phyloP scores from a whole-genome alignment of 106 monocot genomes.

The Dendrobium huoshanense region DNA sequence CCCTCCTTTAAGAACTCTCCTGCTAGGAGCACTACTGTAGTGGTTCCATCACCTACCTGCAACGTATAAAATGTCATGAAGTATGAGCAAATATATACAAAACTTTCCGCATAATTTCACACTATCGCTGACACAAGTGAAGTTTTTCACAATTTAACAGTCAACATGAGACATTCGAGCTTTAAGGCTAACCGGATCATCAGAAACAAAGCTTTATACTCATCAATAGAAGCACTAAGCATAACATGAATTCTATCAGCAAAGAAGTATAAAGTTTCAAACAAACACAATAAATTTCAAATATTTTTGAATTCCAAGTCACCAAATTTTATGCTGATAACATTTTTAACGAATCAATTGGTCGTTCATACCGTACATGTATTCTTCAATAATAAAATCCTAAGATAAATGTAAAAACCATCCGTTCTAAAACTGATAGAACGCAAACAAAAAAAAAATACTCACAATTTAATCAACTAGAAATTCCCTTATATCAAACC shows the following conservation, averaged over 20 bases:
- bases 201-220: not conserved
- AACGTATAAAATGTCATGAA: not conserved
- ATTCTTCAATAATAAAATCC: not conserved
- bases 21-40: constrained; percentile 96
- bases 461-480: not conserved
- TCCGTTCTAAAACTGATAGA: not conserved
- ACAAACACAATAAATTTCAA: not conserved
- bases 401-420: not conserved
- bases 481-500: not conserved
- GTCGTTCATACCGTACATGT: not conserved
- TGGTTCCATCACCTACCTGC: constrained; percentile 99
- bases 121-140: not conserved
- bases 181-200: not conserved
- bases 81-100: not conserved
- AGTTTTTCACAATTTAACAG: not conserved
- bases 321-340: not conserved
- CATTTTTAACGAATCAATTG: not conserved
- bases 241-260: not conserved
- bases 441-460: not conserved
- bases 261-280: not conserved
- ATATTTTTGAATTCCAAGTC: not conserved
- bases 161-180: not conserved
- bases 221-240: not conserved
- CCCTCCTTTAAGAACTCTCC: constrained; percentile 92
- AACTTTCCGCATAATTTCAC: not conserved